Conservation (phyloP, 23 red algal species). For the Gracilaria caudata region DNA sequence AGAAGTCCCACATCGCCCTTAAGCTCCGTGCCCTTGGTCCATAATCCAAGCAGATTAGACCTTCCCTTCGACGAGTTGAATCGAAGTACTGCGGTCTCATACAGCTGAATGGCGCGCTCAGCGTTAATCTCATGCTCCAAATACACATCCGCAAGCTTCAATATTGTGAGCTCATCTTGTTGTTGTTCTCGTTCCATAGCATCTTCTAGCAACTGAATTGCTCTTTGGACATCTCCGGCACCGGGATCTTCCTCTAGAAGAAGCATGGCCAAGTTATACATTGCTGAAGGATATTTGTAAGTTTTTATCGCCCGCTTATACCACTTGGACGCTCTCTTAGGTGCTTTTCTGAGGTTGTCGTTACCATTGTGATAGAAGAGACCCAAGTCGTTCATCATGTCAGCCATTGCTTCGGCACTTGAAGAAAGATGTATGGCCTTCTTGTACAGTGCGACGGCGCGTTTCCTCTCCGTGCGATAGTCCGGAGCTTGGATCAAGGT, state of each 20-base stretch:
- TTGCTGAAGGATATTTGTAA: not conserved
- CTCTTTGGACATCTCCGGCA: not conserved
- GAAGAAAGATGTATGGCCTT: not conserved
- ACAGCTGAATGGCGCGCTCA: not conserved
- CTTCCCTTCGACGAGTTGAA: not conserved
- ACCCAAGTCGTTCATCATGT: not conserved
- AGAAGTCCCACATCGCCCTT: not conserved
- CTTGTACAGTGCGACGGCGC: not conserved
- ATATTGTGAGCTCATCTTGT: not conserved
- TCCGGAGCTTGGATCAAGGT: not conserved
- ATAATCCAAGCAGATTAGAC: not conserved
- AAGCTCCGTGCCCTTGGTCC: not conserved
- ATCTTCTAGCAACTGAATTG: not conserved
- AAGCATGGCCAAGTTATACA: not conserved
- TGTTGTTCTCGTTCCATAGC: not conserved
- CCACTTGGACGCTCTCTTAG: not conserved
- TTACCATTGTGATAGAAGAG: not conserved
- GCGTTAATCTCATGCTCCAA: not conserved
- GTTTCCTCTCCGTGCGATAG: not conserved
- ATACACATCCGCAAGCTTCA: not conserved
- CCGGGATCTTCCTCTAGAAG: not conserved
- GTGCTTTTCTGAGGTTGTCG: not conserved
- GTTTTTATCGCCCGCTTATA: not conserved
- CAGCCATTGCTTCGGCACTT: not conserved
- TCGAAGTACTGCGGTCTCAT: not conserved